Evolutionary conservation across 1,139 yeast genomes (phyloP).

Genomic region (Saccharomyces hybrid): DNA sequence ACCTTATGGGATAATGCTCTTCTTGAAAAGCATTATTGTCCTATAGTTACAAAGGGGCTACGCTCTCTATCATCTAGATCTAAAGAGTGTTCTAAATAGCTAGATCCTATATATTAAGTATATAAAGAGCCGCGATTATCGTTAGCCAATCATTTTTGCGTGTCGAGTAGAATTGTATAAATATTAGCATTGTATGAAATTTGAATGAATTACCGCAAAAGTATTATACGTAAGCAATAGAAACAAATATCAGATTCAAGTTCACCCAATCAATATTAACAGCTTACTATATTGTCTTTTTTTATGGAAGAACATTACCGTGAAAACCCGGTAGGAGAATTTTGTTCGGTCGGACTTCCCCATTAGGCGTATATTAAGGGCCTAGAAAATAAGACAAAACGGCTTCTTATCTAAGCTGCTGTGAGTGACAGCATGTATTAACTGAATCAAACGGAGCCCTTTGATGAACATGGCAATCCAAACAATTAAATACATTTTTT

Average conservation of each 20-base stretch:
- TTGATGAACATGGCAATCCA: not conserved
- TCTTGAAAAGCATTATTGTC: conserved; percentile 74
- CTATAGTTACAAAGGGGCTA: conserved; percentile 57
- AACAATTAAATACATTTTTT: not conserved
- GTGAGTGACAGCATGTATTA: not conserved
- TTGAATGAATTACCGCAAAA: not conserved
- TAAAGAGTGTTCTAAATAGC: conserved; percentile 21
- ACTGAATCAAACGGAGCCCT: not conserved
- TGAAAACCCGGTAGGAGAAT: not conserved
- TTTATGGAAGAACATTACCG: not conserved
- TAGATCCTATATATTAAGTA: not conserved
- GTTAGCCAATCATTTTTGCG: not conserved
- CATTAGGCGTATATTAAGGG: not conserved
- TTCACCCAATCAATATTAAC: not conserved
- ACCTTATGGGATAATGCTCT: conserved; percentile 82
- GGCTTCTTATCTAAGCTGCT: not conserved
- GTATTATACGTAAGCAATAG: not conserved
- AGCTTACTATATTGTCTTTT: not conserved
- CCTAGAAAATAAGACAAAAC: not conserved
- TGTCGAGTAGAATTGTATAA: not conserved
- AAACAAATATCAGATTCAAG: not conserved
- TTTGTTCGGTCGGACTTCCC: not conserved
- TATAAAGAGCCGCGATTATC: not conserved
- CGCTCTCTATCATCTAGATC: conserved; percentile 35
- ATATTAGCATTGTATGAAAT: not conserved